Evolutionary conservation across 2,329 filamentous ascomycete genomes (phyloP).

Genomic region (Xylariaceae sp.): DNA sequence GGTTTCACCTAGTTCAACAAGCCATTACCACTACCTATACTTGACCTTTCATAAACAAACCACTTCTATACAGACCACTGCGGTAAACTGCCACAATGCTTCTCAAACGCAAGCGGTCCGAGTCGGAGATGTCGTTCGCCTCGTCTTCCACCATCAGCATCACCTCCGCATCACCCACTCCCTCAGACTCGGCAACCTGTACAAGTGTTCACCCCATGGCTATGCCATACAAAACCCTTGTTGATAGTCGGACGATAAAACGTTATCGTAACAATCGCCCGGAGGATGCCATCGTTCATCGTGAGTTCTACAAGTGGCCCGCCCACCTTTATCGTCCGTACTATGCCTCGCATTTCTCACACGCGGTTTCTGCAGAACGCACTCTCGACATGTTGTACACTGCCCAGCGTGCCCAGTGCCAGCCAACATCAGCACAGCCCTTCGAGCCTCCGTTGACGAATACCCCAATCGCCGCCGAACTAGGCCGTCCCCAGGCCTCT

Average conservation of each 20-base stretch:
- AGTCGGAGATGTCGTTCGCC: slow-evolving; percentile 49
- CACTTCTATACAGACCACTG: background rate
- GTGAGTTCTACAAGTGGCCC: slow-evolving; percentile 35
- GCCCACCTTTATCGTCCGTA: background rate
- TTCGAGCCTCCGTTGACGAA: slow-evolving; percentile 8
- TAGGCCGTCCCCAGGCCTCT: slow-evolving; percentile 38
- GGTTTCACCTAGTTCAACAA: background rate
- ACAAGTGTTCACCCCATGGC: no score
- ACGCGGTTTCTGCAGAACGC: slow-evolving; percentile 37
- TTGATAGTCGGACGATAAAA: slow-evolving; percentile 57
- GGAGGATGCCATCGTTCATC: slow-evolving; percentile 49
- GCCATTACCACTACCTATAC: background rate
- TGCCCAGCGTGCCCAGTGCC: slow-evolving; percentile 38
- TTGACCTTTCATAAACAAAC: background rate
- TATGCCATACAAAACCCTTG: slow-evolving; percentile 27
- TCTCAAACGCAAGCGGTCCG: slow-evolving; percentile 61
- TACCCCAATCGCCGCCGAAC: slow-evolving; percentile 4
- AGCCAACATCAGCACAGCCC: slow-evolving; percentile 4
- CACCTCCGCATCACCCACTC: slow-evolving; percentile 25
- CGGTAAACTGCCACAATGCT: slow-evolving; percentile 37
- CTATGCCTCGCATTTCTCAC: no score
- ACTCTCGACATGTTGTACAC: slow-evolving; percentile 56
- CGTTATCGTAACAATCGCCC: slow-evolving; percentile 56
- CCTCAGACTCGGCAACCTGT: slow-evolving; percentile 26
- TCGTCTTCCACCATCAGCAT: slow-evolving; percentile 43